Percentiles rank a stretch among this genome's conserved stretches.
Conservation (phyloP, 257 asterid genomes). For the Asclepias syriaca region DNA sequence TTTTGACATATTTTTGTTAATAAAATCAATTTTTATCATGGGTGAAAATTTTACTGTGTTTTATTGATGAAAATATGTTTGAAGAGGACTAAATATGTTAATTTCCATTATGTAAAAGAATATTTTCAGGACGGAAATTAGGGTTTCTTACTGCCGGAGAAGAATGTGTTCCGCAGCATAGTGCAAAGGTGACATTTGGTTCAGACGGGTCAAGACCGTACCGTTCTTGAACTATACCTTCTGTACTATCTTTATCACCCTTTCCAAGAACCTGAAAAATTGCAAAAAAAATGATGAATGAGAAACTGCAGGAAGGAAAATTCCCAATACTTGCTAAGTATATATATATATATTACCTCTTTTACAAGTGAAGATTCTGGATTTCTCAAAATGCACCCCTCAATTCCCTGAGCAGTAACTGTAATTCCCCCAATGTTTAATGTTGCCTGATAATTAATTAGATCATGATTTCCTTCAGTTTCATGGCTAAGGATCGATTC, state of each 20-base stretch:
- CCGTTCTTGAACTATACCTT: conserved; percentile 36
- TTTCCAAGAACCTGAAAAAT: conserved; percentile 25
- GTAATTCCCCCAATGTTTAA: conserved; percentile 59
- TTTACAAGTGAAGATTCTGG: conserved; percentile 40
- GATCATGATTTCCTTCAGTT: too few species aligned
- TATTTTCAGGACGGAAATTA: neutral
- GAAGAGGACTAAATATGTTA: too few species aligned
- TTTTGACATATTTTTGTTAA: too few species aligned
- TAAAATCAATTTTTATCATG: too few species aligned
- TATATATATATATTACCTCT: conserved; percentile 34
- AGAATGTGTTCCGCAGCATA: conserved; percentile 84
- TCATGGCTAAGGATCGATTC: neutral
- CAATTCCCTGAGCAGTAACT: conserved; percentile 58
- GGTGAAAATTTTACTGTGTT: neutral
- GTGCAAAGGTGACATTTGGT: conserved; percentile 76
- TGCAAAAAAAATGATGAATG: neutral
- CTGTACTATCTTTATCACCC: conserved; percentile 31
- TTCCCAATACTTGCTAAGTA: neutral
- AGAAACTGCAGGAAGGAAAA: neutral
- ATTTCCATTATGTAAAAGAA: too few species aligned
- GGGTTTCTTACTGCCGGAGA: conserved; percentile 64
- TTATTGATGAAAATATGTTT: too few species aligned
- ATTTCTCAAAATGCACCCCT: conserved; percentile 60
- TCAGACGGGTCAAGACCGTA: conserved; percentile 64
- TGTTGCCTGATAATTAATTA: conserved; percentile 46